Evolutionary conservation across 495 filamentous ascomycete species (phyloP), one percentile per base, ranked within the genome.

Genomic region (Aspergillus mulundensis): DNA sequence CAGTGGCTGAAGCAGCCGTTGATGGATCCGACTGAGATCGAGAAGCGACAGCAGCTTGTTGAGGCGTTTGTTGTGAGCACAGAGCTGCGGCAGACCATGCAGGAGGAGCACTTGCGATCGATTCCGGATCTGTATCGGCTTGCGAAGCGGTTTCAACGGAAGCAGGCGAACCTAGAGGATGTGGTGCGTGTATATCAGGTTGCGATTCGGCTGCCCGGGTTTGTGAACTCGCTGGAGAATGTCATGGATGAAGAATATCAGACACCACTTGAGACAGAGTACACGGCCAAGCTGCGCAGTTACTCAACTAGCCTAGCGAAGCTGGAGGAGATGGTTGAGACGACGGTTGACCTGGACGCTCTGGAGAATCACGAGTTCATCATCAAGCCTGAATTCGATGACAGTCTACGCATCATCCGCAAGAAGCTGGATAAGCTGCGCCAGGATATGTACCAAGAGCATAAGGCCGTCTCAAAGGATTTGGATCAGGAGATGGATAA

Each of bases 1-100:
- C 94, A 99, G 71, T 99, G 94, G 94, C 76, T 99, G 24, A 99
- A 97, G 75, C 94, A 99, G 71, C 94, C 94, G 0, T 71, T 99
- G 23, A 99, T 99, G 95, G 89, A 84, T 70, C 81, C 89, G 49
- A 77, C 81, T 12, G 91, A 95, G 56, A 97, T 99, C 57, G 86
- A 95, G 66, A 88, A 88, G 64, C 81, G 94, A 19, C 94, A 97
- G 63, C 90, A 94, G 67, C 79, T 99, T 15, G 95, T 99, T 0
- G 94, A 97, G 65, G 91, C 92, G 0, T 97, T 99, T 70, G 87
- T 92, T 16, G 84, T 86, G 53, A 91, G 97, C 62, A 99, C 94
- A 0, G 93, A 96, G 67, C 78, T 99, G 25, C 81, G 95, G 14
- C 94, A 97, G 74, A 95, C 87, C 0, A 95, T 99, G 87, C 94